Percentiles rank a stretch among this genome's conserved stretches.
These are phyloP conservation scores for Achlya hypogyna DNA, from an alignment of 352 stramenopile species.

Conservation along the genomic window DNA sequence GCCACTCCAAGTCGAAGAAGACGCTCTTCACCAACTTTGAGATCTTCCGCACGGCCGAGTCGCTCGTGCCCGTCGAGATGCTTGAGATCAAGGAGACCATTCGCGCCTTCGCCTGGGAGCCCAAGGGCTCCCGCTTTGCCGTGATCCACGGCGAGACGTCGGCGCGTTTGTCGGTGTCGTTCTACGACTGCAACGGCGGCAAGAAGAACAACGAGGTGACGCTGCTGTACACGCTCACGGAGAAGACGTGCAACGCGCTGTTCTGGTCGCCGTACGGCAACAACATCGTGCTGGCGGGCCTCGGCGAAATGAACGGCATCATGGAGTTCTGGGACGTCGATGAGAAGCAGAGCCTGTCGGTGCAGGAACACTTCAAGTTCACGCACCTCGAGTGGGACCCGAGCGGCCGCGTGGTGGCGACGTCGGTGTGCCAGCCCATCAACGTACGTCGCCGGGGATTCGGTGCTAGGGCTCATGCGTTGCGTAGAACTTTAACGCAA, in stretches of 20 bases:
- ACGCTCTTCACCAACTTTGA: slow-evolving; percentile 99
- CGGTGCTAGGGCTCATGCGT: neutral
- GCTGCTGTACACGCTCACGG: slow-evolving; percentile 90
- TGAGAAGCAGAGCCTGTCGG: slow-evolving; percentile 88
- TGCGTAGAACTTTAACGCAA: slow-evolving; percentile 86
- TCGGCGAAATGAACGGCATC: slow-evolving; percentile 92
- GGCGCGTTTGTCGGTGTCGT: slow-evolving; percentile 90
- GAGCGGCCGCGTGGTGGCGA: slow-evolving; percentile 91
- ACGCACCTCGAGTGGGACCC: slow-evolving; percentile 98
- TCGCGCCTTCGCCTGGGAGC: slow-evolving; percentile 95
- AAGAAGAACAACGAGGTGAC: slow-evolving; percentile 85
- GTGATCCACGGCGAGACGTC: slow-evolving; percentile 93
- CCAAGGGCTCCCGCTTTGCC: slow-evolving; percentile 92
- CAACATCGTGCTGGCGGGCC: slow-evolving; percentile 91
- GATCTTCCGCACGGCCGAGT: slow-evolving; percentile 93
- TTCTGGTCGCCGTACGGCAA: slow-evolving; percentile 94
- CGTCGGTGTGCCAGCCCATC: slow-evolving; percentile 93
- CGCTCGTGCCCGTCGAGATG: slow-evolving; percentile 96
- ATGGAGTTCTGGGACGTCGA: slow-evolving; percentile 98
- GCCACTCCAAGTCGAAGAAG: slow-evolving; percentile 93
- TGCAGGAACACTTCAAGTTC: slow-evolving; percentile 97
- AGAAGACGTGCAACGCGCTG: slow-evolving; percentile 93
- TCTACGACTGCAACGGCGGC: slow-evolving; percentile 92
- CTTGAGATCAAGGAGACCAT: slow-evolving; percentile 95
- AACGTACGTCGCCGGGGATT: slow-evolving; percentile 47